These are phyloP conservation scores for Ascochyta rabiei DNA, from an alignment of 2,329 filamentous ascomycete genomes.

Conservation along the genomic window DNA sequence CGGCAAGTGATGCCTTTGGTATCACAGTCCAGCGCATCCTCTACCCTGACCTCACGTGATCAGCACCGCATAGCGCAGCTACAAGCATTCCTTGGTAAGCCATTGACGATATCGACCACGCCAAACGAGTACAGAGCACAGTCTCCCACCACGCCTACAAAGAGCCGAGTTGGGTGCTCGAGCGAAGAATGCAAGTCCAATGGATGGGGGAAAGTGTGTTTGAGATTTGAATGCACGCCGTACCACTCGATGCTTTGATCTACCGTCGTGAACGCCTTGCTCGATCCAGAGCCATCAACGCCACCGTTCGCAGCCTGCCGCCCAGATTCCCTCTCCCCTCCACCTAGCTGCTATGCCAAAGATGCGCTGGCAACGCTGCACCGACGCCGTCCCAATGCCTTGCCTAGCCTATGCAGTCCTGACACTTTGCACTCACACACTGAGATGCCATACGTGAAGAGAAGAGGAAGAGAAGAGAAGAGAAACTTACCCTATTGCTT, in stretches of 20 bases:
- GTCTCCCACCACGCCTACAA: background rate
- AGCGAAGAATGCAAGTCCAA: conserved; percentile 14
- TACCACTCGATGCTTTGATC: background rate
- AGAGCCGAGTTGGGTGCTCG: conserved; percentile 3
- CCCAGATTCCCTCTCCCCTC: background rate
- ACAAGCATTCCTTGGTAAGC: conserved; percentile 38
- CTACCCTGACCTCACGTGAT: conserved; percentile 27
- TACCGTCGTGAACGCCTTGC: background rate
- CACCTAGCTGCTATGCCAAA: background rate
- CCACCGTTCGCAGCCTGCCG: background rate
- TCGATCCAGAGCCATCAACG: background rate
- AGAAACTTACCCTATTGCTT: too few relatives aligned
- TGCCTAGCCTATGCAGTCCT: too few relatives aligned
- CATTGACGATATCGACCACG: conserved; percentile 25
- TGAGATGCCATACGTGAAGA: too few relatives aligned
- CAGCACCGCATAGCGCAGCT: background rate
- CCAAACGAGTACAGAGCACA: conserved; percentile 9
- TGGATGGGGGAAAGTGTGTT: background rate
- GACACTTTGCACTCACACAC: too few relatives aligned
- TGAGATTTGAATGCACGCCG: background rate
- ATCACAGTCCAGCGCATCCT: conserved; percentile 27
- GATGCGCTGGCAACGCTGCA: background rate
- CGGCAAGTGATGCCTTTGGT: conserved; percentile 28
- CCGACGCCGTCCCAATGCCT: background rate
- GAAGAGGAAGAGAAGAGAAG: too few relatives aligned